phyloP scores from a whole-genome alignment of 1,284 basidiomycete species.

The Fistulinella cinereoalba region DNA sequence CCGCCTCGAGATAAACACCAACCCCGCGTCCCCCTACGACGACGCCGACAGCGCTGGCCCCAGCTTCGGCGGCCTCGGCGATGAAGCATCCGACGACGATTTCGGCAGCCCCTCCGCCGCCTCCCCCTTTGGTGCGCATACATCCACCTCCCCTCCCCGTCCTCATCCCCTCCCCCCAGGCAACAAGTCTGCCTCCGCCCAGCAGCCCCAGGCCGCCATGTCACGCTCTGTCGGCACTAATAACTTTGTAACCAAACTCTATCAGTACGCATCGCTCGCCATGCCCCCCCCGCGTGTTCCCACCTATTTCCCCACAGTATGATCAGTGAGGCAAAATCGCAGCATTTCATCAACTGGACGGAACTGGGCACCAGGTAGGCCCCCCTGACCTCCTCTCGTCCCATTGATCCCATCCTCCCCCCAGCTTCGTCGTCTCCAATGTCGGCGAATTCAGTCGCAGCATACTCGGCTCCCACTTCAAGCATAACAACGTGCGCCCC shows the following conservation, averaged over 20 bases:
- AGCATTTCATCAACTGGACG: constrained; percentile 76
- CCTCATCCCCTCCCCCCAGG: constrained; percentile 6
- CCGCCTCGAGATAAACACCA: constrained; percentile 22
- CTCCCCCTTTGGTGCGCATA: constrained; percentile 10
- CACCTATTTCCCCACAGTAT: constrained; percentile 45
- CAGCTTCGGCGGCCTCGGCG: constrained; percentile 13
- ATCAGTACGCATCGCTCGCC: constrained; percentile 56
- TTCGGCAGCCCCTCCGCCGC: constrained; percentile 17
- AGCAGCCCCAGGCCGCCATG: constrained; percentile 44
- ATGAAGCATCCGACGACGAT: constrained; percentile 32
- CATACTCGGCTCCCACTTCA: constrained; percentile 78
- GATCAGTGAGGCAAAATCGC: constrained; percentile 77
- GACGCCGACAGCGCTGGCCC: constrained; percentile 22
- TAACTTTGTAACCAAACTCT: constrained; percentile 81
- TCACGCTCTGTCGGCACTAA: constrained; percentile 70
- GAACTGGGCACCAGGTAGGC: constrained; percentile 64
- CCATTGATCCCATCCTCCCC: not conserved
- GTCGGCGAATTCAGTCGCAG: constrained; percentile 80
- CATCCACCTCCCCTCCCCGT: not conserved
- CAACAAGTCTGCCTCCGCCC: constrained; percentile 8
- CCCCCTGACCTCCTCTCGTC: not conserved
- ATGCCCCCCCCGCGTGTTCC: constrained; percentile 1
- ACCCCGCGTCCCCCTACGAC: constrained; percentile 25
- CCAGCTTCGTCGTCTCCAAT: constrained; percentile 76
- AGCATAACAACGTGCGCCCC: constrained; percentile 74